A percentile compares a stretch with the other conserved stretches of the same genome.
Evolutionary conservation across 1,139 yeast genomes (phyloP).

Genomic region (Suhomyces taliae): DNA sequence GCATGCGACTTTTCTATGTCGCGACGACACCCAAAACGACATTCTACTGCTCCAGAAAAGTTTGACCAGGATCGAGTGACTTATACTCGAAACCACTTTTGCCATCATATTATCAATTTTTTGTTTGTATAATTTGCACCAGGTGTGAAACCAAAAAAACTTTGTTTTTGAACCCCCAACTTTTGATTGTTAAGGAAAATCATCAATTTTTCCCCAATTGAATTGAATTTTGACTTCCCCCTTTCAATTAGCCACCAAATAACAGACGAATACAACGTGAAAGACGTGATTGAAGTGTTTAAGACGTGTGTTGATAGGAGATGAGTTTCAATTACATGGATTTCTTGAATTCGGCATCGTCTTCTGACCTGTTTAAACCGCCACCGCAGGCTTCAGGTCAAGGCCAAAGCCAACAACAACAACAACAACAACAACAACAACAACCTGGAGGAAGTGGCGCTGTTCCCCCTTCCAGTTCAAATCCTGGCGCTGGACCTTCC

Average conservation of each 20-base stretch:
- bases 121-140: not conserved
- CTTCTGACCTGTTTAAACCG: slow-evolving; percentile 1
- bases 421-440: slow-evolving; percentile 5
- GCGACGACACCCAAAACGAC: not conserved
- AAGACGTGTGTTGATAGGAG: not conserved
- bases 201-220: not conserved
- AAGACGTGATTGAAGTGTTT: not conserved
- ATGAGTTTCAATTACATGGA: slow-evolving; percentile 44
- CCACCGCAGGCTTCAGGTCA: slow-evolving; percentile 2
- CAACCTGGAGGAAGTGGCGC: slow-evolving; percentile 1
- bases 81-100: not conserved
- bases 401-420: not conserved
- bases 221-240: not conserved
- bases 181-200: not conserved
- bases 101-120: not conserved
- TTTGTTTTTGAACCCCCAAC: not conserved
- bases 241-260: not conserved
- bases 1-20: not conserved
- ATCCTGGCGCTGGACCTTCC: not conserved
- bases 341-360: slow-evolving; percentile 22
- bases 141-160: not conserved
- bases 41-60: slow-evolving; percentile 1
- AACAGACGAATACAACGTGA: not conserved
- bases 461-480: not conserved
- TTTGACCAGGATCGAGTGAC: slow-evolving; percentile 1